Percentiles rank a stretch among this genome's conserved stretches.
phyloP scores from a whole-genome alignment of 805 yeast genomes.

The Torulaspora franciscae region DNA sequence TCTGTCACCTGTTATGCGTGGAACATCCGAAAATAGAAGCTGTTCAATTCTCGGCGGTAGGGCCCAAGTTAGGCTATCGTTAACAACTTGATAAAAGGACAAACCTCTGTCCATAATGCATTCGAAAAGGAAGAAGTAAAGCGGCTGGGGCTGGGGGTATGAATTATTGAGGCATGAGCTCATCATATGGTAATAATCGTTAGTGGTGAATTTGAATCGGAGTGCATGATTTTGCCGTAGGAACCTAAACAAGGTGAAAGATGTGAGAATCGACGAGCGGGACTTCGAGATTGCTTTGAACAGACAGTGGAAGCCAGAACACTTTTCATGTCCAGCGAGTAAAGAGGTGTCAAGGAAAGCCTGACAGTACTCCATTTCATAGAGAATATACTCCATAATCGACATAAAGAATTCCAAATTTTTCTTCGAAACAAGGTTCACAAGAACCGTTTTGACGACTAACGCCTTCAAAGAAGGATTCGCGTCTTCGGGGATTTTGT shows the following conservation, averaged over 20 bases:
- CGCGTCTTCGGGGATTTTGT: conserved; percentile 9
- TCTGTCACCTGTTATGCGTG: conserved; percentile 2
- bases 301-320: conserved; percentile 16
- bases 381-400: conserved; percentile 13
- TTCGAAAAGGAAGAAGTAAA: conserved; percentile 12
- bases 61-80: conserved; percentile 4
- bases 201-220: conserved; percentile 11
- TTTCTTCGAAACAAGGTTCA: conserved; percentile 10
- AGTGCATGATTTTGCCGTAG: conserved; percentile 5
- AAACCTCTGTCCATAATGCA: conserved; percentile 6
- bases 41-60: conserved; percentile 10
- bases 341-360: conserved; percentile 10
- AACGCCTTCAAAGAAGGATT: conserved; percentile 16
- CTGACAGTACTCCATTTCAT: conserved; percentile 8
- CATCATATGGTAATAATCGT: conserved; percentile 18
- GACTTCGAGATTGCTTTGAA: conserved; percentile 15
- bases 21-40: conserved; percentile 1
- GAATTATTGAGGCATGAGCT: conserved; percentile 10
- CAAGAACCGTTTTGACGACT: conserved; percentile 12
- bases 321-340: conserved; percentile 6
- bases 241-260: conserved; percentile 11
- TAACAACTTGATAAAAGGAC: conserved; percentile 2
- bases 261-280: conserved; percentile 15
- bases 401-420: conserved; percentile 14
- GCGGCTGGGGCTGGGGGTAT: conserved; percentile 8